Percentiles rank a stretch among this genome's conserved stretches.
Conservation (phyloP, 768 basidiomycete species). For the Pleurotus citrinopileatus region DNA sequence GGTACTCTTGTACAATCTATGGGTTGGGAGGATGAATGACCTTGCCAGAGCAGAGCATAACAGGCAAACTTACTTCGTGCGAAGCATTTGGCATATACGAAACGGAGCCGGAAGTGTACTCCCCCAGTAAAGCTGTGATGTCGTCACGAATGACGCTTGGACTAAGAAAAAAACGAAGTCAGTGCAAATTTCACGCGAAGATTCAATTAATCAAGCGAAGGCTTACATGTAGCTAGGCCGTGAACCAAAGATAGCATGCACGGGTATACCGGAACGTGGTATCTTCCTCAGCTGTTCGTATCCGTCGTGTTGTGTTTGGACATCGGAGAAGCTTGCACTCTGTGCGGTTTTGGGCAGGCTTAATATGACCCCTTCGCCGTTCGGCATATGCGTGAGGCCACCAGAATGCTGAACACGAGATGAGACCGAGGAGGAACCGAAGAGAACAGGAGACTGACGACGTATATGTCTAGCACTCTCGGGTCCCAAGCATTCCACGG, state of each 20-base stretch:
- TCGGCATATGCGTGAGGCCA: slow-evolving; percentile 40
- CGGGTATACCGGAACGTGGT: not conserved
- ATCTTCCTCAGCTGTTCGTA: slow-evolving; percentile 1
- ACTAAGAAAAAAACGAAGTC: not conserved
- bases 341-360: slow-evolving; percentile 23
- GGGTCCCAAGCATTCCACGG: slow-evolving; percentile 50
- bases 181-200: not conserved
- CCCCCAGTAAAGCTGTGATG: not conserved
- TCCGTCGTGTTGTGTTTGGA: slow-evolving; percentile 2
- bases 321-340: not conserved
- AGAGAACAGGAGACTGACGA: slow-evolving; percentile 26
- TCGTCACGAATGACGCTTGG: not conserved
- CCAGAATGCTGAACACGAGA: slow-evolving; percentile 23
- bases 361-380: slow-evolving; percentile 45
- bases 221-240: not conserved
- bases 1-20: slow-evolving; percentile 5
- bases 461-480: slow-evolving; percentile 38
- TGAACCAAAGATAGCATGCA: slow-evolving; percentile 3
- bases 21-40: not conserved
- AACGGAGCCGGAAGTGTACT: not conserved
- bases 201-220: not conserved
- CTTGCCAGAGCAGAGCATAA: not conserved
- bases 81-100: not conserved
- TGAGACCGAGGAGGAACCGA: not conserved
- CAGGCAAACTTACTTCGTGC: not conserved